These are phyloP conservation scores for Westerdykella sp. DNA, from an alignment of 2,329 filamentous ascomycete species.

Conservation along the genomic window DNA sequence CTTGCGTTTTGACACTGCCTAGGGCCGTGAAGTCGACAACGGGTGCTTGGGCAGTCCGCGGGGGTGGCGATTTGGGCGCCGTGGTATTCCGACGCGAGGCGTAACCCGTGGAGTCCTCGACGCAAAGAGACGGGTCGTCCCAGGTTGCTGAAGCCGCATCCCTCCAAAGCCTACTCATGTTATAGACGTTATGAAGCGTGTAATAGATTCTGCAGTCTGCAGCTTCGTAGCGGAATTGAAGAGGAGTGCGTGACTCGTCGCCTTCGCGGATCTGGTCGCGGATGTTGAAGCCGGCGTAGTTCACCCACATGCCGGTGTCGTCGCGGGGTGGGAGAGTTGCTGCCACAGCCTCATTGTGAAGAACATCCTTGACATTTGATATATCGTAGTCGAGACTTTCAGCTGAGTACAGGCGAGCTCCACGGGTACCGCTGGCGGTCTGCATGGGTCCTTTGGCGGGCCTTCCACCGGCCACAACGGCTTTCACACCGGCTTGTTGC, in stretches of 20 bases:
- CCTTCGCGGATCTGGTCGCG: conserved; percentile 35
- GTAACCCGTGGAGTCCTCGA: conserved; percentile 27
- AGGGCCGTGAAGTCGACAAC: background rate
- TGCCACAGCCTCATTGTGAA: background rate
- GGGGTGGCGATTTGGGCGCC: background rate
- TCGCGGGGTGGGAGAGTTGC: background rate
- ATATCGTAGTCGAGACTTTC: conserved; percentile 30
- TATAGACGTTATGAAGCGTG: conserved; percentile 31
- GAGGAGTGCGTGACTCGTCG: conserved; percentile 17
- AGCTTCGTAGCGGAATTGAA: conserved; percentile 37
- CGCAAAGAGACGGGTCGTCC: conserved; percentile 25
- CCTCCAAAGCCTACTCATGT: conserved; percentile 34
- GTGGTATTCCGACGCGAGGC: background rate
- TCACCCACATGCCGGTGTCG: conserved; percentile 19
- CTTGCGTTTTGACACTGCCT: background rate
- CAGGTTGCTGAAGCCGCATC: conserved; percentile 31
- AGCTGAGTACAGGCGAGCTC: conserved; percentile 34
- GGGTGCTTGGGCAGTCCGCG: background rate
- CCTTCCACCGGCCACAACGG: conserved; percentile 52
- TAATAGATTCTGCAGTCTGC: conserved; percentile 39
- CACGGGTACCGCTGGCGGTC: conserved; percentile 55
- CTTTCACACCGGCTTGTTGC: conserved; percentile 44
- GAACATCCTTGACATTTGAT: background rate
- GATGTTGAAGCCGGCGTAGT: conserved; percentile 29
- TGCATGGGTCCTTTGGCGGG: conserved; percentile 51